phyloP scores from a whole-genome alignment of 2,329 filamentous ascomycete species.

The Calonectria montana region DNA sequence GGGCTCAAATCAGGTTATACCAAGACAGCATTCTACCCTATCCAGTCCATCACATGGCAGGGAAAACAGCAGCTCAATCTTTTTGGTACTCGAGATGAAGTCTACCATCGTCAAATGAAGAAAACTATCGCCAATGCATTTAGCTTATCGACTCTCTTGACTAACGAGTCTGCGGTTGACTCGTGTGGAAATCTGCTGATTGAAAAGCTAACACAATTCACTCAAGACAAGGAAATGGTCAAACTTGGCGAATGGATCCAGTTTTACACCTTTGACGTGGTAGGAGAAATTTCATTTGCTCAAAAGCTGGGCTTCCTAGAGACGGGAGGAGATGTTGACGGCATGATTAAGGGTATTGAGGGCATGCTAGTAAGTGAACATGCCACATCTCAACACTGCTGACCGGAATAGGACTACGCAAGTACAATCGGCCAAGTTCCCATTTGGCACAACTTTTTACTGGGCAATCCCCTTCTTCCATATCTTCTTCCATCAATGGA shows the following conservation, averaged over 20 bases:
- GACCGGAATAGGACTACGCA: neutral
- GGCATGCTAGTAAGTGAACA: conserved; percentile 11
- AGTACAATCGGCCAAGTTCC: conserved; percentile 22
- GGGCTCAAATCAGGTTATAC: conserved; percentile 28
- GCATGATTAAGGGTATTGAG: conserved; percentile 47
- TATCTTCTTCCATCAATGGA: conserved; percentile 21
- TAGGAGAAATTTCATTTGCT: conserved; percentile 58
- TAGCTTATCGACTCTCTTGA: conserved; percentile 12
- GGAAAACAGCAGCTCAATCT: conserved; percentile 18
- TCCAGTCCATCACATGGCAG: conserved; percentile 17
- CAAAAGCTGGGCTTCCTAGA: conserved; percentile 57
- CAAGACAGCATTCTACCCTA: conserved; percentile 23
- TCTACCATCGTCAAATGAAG: conserved; percentile 23
- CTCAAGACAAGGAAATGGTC: neutral
- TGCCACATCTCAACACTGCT: neutral
- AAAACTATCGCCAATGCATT: conserved; percentile 17
- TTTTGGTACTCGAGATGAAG: conserved; percentile 14
- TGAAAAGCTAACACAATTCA: neutral
- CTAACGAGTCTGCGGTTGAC: conserved; percentile 14
- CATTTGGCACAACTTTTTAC: conserved; percentile 16
- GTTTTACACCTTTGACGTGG: conserved; percentile 56
- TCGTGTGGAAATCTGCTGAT: neutral
- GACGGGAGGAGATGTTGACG: conserved; percentile 55
- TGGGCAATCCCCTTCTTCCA: conserved; percentile 16
- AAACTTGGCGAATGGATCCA: conserved; percentile 19